These are phyloP conservation scores for Ensete ventricosum DNA, from an alignment of 176 grass and related monocot species.

Conservation along the genomic window DNA sequence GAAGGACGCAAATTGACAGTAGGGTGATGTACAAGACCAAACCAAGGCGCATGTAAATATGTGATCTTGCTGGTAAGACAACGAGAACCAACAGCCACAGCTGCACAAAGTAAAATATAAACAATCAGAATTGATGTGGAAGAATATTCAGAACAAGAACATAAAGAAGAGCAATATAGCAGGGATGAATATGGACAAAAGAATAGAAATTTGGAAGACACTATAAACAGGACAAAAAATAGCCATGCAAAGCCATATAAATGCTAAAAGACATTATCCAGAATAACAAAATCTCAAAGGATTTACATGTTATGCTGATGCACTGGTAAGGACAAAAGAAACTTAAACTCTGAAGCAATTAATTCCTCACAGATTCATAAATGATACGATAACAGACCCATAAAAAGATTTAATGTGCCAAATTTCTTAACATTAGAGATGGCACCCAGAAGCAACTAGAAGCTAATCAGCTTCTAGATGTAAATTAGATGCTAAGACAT, in stretches of 20 bases:
- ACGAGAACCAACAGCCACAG: conserved; percentile 92
- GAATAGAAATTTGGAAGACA: background rate
- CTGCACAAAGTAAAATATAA: conserved; percentile 34
- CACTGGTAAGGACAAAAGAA: no score
- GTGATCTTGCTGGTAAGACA: conserved; percentile 84
- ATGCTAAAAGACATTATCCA: background rate
- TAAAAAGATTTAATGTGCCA: no score
- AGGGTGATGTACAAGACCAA: conserved; percentile 63
- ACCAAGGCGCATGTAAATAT: conserved; percentile 89
- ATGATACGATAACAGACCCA: no score
- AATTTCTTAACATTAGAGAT: no score
- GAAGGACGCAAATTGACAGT: conserved; percentile 84
- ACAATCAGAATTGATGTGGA: background rate
- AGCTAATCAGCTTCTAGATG: no score
- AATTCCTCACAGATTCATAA: no score
- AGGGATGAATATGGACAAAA: background rate
- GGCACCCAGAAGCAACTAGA: no score
- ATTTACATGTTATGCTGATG: no score
- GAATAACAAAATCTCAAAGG: no score
- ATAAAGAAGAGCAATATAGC: background rate
- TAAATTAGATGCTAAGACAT: no score
- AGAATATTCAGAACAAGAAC: background rate
- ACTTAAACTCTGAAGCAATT: no score
- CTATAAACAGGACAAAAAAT: background rate
- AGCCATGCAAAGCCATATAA: background rate